Conservation (phyloP, 2,329 filamentous ascomycete species). For the Microascus cirrosus region DNA sequence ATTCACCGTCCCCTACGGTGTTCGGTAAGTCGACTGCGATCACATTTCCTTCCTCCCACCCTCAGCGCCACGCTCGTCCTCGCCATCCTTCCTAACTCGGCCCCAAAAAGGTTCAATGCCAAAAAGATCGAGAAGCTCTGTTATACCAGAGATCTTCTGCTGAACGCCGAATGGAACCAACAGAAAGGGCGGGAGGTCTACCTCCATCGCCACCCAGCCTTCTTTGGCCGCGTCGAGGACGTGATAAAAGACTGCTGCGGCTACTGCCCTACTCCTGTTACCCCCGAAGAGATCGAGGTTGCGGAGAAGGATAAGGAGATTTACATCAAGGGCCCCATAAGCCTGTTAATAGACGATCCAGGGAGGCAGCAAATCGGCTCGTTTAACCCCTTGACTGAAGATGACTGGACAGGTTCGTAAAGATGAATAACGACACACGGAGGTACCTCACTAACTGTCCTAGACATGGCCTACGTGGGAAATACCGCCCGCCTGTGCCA, state of each 20-base stretch:
- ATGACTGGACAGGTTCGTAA: slow-evolving; percentile 57
- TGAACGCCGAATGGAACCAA: slow-evolving; percentile 83
- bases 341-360: slow-evolving; percentile 71
- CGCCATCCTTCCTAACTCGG: neutral
- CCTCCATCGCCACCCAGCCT: slow-evolving; percentile 74
- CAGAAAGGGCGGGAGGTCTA: slow-evolving; percentile 63
- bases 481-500: slow-evolving; percentile 69
- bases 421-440: no score
- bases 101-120: slow-evolving; percentile 35
- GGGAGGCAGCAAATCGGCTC: slow-evolving; percentile 61
- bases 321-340: slow-evolving; percentile 63
- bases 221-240: slow-evolving; percentile 67
- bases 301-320: slow-evolving; percentile 62
- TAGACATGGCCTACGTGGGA: slow-evolving; percentile 76
- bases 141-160: slow-evolving; percentile 68
- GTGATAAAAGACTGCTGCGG: slow-evolving; percentile 76
- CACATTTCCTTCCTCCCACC: neutral
- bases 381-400: slow-evolving; percentile 71
- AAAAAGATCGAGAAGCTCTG: slow-evolving; percentile 71
- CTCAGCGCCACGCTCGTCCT: neutral
- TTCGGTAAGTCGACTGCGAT: slow-evolving; percentile 15
- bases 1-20: slow-evolving; percentile 60
- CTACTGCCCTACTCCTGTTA: slow-evolving; percentile 58
- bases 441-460: no score
- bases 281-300: slow-evolving; percentile 59